Base-by-base conservation (phyloP, 768 basidiomycete genomes). In the Pleurotus sapidus region DNA sequence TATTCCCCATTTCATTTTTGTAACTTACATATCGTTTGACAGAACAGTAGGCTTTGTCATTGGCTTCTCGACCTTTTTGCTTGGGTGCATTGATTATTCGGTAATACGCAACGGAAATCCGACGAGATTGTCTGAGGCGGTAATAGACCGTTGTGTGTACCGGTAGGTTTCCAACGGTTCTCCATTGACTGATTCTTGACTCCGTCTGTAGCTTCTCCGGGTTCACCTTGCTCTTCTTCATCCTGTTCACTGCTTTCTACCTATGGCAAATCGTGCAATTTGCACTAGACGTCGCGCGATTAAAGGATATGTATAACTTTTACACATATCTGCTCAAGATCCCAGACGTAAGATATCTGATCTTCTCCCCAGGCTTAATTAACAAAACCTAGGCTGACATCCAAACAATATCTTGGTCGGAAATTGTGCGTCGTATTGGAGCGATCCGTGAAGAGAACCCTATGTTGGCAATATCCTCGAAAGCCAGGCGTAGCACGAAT, bases 21-120 rank as follows among this genome's bases (percentile, higher is more conserved):
- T 23, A 27, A 20, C 49, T 45, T 14, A 46, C 56, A 49, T 61
- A 25, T 57, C 56, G 69, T 68, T 59, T 73, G 68, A 37, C 70
- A 99, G 97, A 62, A 99, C 96, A 61, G 87, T 97, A 20, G 95
- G 95, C 46, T 99, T 98, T 72, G 96, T 98, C 50, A 98, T 98
- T 64, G 84, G 82, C n/a, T 99, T 99, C 72, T 96, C 97, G 11
- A 96, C 95, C 7, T 99, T 99, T 70, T 77, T 99, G 11, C 72
- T 96, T 5, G 92, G 95, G 12, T 99, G 97, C 71, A 82, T 99
- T 60, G 95, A 99, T 70, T 98, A 97, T 69, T 85, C 88, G 37
- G 81, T 81, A 39, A 82, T 98, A 58, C 82, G 82, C 57, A 83
- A 80, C 17, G 86, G 89, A 57, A 79, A 83, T 24, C 77, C 83